These are phyloP conservation scores for Aphanomyces astaci DNA, from an alignment of 352 stramenopile species.

Conservation along the genomic window DNA sequence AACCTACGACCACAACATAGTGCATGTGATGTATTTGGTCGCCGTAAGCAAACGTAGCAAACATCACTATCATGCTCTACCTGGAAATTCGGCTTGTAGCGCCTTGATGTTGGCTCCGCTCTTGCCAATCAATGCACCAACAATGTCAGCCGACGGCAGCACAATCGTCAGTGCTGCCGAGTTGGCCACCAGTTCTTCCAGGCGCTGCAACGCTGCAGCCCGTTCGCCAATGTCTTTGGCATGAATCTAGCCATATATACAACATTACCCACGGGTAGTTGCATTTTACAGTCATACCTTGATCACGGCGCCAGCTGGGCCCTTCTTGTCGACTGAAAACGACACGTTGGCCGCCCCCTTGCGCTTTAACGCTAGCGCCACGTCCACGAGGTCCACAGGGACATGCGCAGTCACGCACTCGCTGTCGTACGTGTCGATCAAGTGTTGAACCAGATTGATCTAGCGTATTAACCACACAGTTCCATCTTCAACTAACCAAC, in stretches of 20 bases:
- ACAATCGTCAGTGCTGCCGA: constrained; percentile 39
- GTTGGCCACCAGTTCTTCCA: constrained; percentile 3
- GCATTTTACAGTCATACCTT: too few relatives aligned
- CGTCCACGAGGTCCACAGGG: constrained; percentile 1
- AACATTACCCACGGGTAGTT: background rate
- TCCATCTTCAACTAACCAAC: too few relatives aligned
- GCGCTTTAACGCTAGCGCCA: constrained; percentile 5
- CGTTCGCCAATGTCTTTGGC: constrained; percentile 1
- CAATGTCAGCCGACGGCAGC: constrained; percentile 41
- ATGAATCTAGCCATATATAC: constrained; percentile 4
- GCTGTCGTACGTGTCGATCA: constrained; percentile 13
- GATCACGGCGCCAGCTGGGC: background rate
- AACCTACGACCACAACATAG: too few relatives aligned
- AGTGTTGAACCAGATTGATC: background rate
- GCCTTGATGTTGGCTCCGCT: constrained; percentile 65
- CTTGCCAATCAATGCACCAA: constrained; percentile 71
- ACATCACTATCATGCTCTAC: background rate
- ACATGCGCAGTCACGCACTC: constrained; percentile 13
- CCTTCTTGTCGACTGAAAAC: constrained; percentile 16
- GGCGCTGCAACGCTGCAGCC: background rate
- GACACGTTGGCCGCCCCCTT: background rate
- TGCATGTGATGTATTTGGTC: too few relatives aligned
- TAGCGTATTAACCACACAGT: too few relatives aligned
- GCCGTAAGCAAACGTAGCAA: constrained; percentile 8
- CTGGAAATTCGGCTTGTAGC: constrained; percentile 52